Evolutionary conservation across 345 rosid species (phyloP).

Genomic region (Ceriops decandra): DNA sequence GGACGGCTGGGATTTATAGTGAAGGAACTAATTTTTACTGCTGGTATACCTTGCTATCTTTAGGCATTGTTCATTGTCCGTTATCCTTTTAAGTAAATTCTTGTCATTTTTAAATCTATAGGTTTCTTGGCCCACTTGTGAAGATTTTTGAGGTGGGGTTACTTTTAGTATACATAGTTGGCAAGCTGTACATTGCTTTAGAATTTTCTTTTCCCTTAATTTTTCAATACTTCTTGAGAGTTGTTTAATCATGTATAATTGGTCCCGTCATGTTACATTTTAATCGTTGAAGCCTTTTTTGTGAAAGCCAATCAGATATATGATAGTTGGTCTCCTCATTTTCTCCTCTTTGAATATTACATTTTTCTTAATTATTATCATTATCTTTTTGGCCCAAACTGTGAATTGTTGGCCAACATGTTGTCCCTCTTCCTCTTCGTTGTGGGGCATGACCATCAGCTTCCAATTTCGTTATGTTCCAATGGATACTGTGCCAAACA

Average conservation of each 20-base stretch:
- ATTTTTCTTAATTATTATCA: too few species aligned
- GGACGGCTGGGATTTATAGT: conserved; percentile 95
- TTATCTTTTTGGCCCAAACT: too few species aligned
- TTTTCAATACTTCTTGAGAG: conserved; percentile 1
- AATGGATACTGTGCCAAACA: too few species aligned
- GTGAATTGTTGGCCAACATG: too few species aligned
- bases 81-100: conserved; percentile 16
- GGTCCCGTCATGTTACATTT: not conserved
- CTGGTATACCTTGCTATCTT: not conserved
- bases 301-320: not conserved
- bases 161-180: not conserved
- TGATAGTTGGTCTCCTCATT: too few species aligned
- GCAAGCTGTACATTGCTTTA: conserved; percentile 22
- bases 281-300: not conserved
- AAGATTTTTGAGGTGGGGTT: conserved; percentile 20
- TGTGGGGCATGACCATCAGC: too few species aligned
- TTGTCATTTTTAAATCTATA: not conserved
- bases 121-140: conserved; percentile 14
- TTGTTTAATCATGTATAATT: conserved; percentile 4
- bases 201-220: not conserved
- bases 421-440: too few species aligned
- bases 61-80: not conserved
- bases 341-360: too few species aligned
- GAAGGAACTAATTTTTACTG: not conserved
- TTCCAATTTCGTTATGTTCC: too few species aligned